Evolutionary conservation across 179 eudicot genomes (phyloP).

Genomic region (Sideroxylon spinosum): DNA sequence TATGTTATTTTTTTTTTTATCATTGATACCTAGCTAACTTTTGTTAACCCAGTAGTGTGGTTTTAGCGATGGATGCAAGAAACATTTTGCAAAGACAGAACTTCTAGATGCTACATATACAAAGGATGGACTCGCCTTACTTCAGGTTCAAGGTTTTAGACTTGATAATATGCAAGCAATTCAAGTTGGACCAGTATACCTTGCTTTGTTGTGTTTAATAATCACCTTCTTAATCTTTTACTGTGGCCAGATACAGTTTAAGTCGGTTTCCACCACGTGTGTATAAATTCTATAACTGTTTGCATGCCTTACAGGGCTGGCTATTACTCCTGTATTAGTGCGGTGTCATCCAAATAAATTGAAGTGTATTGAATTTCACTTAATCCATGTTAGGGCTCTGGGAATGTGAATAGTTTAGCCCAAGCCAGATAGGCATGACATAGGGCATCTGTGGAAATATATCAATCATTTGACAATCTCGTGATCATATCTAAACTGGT

Average conservation of each 20-base stretch:
- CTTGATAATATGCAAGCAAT: constrained; percentile 99
- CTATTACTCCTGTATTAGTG: neutral
- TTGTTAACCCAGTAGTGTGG: constrained; percentile 65
- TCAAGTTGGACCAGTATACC: constrained; percentile 85
- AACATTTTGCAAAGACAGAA: constrained; percentile 60
- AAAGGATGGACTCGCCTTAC: constrained; percentile 75
- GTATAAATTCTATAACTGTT: neutral
- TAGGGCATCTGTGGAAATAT: neutral
- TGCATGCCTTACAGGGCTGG: neutral
- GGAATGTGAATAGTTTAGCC: neutral
- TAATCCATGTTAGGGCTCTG: neutral
- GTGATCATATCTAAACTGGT: too few species aligned
- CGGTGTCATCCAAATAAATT: neutral
- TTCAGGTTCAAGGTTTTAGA: constrained; percentile 94
- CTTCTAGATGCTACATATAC: constrained; percentile 70
- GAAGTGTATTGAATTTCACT: too few species aligned
- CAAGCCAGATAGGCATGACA: neutral
- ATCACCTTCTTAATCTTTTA: constrained; percentile 1
- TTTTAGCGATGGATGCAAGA: constrained; percentile 79
- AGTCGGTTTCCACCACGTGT: neutral
- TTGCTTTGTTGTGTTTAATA: constrained; percentile 10
- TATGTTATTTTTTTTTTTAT: neutral
- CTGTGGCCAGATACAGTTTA: neutral
- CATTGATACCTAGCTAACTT: constrained; percentile 13
- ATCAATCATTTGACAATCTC: neutral